phyloP scores from a whole-genome alignment of 495 filamentous ascomycete genomes.

The Neurospora sp. region DNA sequence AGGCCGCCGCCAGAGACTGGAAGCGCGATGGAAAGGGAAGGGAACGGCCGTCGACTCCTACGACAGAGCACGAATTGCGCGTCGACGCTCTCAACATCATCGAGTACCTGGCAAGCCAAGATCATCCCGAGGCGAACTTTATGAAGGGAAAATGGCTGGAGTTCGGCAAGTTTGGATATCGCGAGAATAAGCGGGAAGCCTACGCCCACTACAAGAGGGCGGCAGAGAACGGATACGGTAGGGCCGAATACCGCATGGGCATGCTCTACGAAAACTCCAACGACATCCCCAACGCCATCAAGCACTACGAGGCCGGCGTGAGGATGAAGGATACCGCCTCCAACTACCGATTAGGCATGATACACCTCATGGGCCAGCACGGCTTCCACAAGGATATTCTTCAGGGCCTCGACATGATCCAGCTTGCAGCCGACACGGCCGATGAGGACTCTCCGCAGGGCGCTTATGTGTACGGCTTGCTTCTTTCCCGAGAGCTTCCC shows the following conservation, averaged over 20 bases:
- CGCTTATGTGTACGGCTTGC: conserved; percentile 94
- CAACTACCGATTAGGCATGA: conserved; percentile 92
- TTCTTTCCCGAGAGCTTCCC: conserved; percentile 79
- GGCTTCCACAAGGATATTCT: conserved; percentile 73
- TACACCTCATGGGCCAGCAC: conserved; percentile 89
- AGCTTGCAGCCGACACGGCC: conserved; percentile 70
- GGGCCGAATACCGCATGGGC: conserved; percentile 92
- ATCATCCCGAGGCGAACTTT: conserved; percentile 89
- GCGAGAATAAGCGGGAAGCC: conserved; percentile 87
- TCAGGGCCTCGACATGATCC: conserved; percentile 71
- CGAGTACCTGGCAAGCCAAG: conserved; percentile 77
- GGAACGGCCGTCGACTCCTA: conserved; percentile 65
- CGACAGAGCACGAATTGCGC: conserved; percentile 75
- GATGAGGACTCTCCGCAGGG: conserved; percentile 98
- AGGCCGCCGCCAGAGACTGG: conserved; percentile 51
- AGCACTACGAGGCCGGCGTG: conserved; percentile 77
- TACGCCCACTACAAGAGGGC: conserved; percentile 75
- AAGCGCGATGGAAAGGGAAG: conserved; percentile 52
- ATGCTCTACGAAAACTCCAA: conserved; percentile 96
- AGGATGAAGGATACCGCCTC: conserved; percentile 79
- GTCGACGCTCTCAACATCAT: conserved; percentile 88
- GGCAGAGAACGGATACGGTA: conserved; percentile 83
- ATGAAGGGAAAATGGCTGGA: conserved; percentile 96
- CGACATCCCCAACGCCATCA: conserved; percentile 79
- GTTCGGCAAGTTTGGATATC: conserved; percentile 88